Evolutionary conservation across 2,329 filamentous ascomycete species (phyloP).

Genomic region (Beauveria caledonica): DNA sequence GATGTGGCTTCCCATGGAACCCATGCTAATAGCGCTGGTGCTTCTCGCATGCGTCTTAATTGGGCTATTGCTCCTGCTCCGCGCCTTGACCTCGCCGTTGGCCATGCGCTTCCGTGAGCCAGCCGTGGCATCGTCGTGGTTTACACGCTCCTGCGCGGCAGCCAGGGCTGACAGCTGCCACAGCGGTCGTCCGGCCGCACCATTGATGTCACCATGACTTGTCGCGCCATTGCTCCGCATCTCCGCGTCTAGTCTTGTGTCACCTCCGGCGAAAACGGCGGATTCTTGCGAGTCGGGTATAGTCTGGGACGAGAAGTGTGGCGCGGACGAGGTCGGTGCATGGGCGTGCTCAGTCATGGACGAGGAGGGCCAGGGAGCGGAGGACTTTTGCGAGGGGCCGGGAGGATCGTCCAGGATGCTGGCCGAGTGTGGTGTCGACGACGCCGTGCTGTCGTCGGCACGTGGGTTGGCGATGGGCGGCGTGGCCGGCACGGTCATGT

Average conservation of each 20-base stretch:
- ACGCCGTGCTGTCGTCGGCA: background rate
- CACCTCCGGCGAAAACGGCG: background rate
- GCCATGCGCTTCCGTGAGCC: conserved; percentile 64
- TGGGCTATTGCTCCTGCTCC: conserved; percentile 35
- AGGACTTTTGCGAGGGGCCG: background rate
- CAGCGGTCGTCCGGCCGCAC: conserved; percentile 39
- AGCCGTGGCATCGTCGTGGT: conserved; percentile 26
- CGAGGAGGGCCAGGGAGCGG: background rate
- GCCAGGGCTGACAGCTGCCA: conserved; percentile 51
- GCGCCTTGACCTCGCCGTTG: conserved; percentile 62
- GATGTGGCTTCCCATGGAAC: conserved; percentile 59
- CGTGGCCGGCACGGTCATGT: conserved; percentile 11
- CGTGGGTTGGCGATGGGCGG: conserved; percentile 7
- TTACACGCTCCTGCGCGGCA: conserved; percentile 43
- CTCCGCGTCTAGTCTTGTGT: conserved; percentile 3
- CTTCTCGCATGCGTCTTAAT: conserved; percentile 58
- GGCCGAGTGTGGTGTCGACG: background rate
- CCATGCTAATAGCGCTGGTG: conserved; percentile 57
- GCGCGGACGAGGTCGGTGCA: background rate
- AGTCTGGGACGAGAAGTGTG: conserved; percentile 2
- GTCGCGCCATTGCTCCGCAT: background rate
- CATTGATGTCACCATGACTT: background rate
- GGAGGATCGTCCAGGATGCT: background rate
- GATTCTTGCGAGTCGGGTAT: conserved; percentile 12
- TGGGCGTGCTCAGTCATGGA: background rate